Conservation (phyloP, 805 yeast genomes). For the Wickerhamomyces queroliae region DNA sequence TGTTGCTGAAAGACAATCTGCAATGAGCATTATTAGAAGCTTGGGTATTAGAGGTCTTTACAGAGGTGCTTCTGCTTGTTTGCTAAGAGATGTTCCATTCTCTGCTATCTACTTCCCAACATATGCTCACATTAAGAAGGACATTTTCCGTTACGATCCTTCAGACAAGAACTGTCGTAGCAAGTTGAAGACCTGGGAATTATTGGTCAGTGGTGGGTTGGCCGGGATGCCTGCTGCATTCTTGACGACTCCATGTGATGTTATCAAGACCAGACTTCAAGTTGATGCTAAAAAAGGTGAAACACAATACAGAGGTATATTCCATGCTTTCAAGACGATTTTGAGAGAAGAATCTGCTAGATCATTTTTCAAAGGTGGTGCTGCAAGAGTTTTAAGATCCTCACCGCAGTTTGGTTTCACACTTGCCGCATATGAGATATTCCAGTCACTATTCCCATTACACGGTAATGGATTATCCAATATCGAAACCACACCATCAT, state of each 20-base stretch:
- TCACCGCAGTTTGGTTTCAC: constrained; percentile 98
- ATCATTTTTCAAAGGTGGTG: constrained; percentile 94
- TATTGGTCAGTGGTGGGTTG: constrained; percentile 81
- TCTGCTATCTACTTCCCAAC: constrained; percentile 97
- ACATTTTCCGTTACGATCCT: constrained; percentile 79
- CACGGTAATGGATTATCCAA: constrained; percentile 25
- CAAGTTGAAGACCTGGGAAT: constrained; percentile 73
- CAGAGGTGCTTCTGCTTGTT: constrained; percentile 87
- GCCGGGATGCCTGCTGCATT: constrained; percentile 99
- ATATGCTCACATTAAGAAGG: constrained; percentile 86
- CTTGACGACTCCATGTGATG: constrained; percentile 95
- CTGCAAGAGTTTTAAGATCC: constrained; percentile 90
- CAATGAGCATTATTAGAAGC: constrained; percentile 66
- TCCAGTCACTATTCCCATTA: constrained; percentile 75
- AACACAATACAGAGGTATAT: constrained; percentile 67
- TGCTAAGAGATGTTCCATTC: constrained; percentile 93
- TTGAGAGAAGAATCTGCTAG: constrained; percentile 74
- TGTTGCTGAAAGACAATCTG: constrained; percentile 39
- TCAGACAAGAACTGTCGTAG: constrained; percentile 48
- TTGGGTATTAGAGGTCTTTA: constrained; percentile 83
- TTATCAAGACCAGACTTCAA: constrained; percentile 91
- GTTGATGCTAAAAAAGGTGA: constrained; percentile 76
- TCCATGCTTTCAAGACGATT: constrained; percentile 72
- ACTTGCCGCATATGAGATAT: constrained; percentile 91
- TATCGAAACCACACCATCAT: constrained; percentile 15